phyloP scores from a whole-genome alignment of 23 red algal species.

The Gracilaria gracilis region DNA sequence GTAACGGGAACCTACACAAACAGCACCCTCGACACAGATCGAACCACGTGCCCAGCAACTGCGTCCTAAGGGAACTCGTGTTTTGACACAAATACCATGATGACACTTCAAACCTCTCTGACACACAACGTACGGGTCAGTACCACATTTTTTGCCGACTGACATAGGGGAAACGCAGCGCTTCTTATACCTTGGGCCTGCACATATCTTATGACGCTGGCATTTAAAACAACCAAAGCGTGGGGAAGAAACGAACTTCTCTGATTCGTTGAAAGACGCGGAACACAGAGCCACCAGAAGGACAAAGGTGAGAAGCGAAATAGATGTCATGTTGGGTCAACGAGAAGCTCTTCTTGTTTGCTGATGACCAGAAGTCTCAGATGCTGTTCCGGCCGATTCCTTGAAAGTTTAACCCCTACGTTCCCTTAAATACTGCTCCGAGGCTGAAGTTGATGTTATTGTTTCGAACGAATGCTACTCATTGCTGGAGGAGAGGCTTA shows the following conservation, averaged over 20 bases:
- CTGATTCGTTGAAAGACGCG: background rate
- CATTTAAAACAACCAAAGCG: background rate
- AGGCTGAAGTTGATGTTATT: too few relatives aligned
- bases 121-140: conserved; percentile 10
- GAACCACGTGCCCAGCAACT: background rate
- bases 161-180: conserved; percentile 38
- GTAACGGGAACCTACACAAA: background rate
- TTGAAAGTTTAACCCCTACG: too few relatives aligned
- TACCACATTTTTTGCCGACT: conserved; percentile 13
- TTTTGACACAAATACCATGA: conserved; percentile 32
- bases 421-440: too few relatives aligned
- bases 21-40: conserved; percentile 20
- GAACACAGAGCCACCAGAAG: background rate
- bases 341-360: background rate
- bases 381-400: too few relatives aligned
- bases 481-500: too few relatives aligned
- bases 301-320: background rate
- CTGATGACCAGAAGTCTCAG: too few relatives aligned
- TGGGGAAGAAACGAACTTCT: background rate
- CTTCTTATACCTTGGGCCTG: background rate
- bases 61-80: background rate
- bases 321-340: background rate
- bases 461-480: too few relatives aligned
- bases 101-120: conserved; percentile 25
- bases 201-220: background rate